Evolutionary conservation across 176 grass and related monocot species (phyloP).

Genomic region (Dactylis glomerata): DNA sequence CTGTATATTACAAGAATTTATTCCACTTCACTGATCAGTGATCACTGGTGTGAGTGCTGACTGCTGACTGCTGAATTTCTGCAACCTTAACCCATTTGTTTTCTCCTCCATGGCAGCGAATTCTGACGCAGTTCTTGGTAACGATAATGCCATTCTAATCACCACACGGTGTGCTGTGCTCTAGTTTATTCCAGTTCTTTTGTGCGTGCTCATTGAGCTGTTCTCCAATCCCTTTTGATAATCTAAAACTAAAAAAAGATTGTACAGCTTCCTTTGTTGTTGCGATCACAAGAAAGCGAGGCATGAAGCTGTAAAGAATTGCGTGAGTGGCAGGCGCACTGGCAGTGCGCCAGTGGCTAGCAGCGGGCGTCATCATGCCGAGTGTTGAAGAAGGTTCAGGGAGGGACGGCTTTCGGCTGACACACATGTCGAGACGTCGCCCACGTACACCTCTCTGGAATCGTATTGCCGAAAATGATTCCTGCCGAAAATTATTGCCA

Average conservation of each 20-base stretch:
- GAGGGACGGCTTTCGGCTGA: not conserved
- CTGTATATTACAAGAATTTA: conserved; percentile 11
- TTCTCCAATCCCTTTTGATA: not conserved
- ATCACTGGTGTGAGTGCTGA: not conserved
- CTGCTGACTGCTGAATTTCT: not conserved
- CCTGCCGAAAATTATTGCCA: too few relatives aligned
- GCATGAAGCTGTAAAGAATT: not conserved
- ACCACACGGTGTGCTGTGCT: not conserved
- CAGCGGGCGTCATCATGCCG: not conserved
- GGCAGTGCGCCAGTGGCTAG: not conserved
- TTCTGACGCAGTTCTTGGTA: not conserved
- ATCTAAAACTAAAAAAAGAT: not conserved
- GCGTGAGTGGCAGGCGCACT: conserved; percentile 25
- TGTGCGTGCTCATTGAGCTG: not conserved
- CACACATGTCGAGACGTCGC: conserved; percentile 3
- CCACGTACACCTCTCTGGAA: too few relatives aligned
- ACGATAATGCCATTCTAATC: not conserved
- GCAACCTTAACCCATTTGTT: not conserved
- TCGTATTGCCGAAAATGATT: too few relatives aligned
- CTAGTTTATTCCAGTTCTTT: not conserved
- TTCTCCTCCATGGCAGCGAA: not conserved
- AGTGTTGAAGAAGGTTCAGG: conserved; percentile 27
- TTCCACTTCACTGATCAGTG: too few relatives aligned
- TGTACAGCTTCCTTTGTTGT: not conserved
- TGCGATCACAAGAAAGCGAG: not conserved